Conservation (phyloP, 805 yeast species). For the Hanseniaspora guilliermondii region DNA sequence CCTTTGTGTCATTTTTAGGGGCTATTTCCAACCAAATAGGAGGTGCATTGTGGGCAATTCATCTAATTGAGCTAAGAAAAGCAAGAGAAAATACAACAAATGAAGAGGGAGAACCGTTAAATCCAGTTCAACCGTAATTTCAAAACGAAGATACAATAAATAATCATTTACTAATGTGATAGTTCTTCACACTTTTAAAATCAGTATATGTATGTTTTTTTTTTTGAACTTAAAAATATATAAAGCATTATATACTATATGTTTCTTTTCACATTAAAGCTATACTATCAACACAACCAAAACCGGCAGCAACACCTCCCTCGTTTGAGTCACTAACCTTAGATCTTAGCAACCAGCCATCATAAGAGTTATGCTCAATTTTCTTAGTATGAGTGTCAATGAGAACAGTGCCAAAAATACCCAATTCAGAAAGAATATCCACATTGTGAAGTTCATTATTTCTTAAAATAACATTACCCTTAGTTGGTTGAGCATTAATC, state of each 20-base stretch:
- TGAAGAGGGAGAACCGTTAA: not conserved
- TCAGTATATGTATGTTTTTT: too few species aligned
- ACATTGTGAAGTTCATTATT: constrained; percentile 52
- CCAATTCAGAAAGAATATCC: constrained; percentile 78
- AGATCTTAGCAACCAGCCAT: constrained; percentile 82
- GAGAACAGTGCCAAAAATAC: constrained; percentile 72
- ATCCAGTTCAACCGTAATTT: not conserved
- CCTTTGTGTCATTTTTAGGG: constrained; percentile 41
- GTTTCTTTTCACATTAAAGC: constrained; percentile 31
- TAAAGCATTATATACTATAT: too few species aligned
- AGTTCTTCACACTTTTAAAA: too few species aligned
- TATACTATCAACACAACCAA: constrained; percentile 87
- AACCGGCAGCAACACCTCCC: constrained; percentile 99
- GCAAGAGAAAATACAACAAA: not conserved
- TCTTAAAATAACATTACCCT: constrained; percentile 58
- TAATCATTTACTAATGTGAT: too few species aligned
- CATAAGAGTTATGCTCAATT: constrained; percentile 47
- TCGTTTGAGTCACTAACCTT: constrained; percentile 80
- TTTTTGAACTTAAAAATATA: not conserved
- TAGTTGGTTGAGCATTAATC: constrained; percentile 57
- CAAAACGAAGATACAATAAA: not conserved
- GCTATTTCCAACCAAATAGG: constrained; percentile 48
- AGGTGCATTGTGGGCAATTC: constrained; percentile 53
- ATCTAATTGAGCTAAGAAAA: constrained; percentile 24
- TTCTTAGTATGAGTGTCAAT: constrained; percentile 52